These are phyloP conservation scores for Kluyveromyces aestuarii DNA, from an alignment of 805 yeast species.

Conservation along the genomic window DNA sequence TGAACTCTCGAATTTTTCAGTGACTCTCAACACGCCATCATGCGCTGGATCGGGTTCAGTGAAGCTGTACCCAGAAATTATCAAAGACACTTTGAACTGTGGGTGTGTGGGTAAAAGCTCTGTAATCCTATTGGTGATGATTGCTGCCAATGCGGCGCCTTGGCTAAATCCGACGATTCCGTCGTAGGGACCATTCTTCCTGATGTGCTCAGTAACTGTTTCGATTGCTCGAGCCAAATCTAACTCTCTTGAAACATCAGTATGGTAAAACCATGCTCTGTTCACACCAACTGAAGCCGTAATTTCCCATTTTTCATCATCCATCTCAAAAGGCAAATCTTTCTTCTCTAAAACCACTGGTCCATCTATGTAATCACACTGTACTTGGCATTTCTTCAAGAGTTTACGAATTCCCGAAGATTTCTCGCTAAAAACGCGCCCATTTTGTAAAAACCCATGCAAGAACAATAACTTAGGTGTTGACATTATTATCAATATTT, in stretches of 20 bases:
- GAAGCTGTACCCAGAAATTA: constrained; percentile 61
- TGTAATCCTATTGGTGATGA: constrained; percentile 51
- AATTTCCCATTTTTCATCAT: constrained; percentile 41
- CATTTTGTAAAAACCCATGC: constrained; percentile 87
- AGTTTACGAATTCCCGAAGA: constrained; percentile 82
- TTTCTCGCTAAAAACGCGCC: constrained; percentile 75
- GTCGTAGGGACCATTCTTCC: constrained; percentile 69
- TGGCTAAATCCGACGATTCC: constrained; percentile 91
- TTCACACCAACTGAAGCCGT: constrained; percentile 38
- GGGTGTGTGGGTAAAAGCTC: constrained; percentile 39
- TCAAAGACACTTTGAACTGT: constrained; percentile 58
- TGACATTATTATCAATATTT: constrained; percentile 11
- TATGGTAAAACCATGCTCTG: constrained; percentile 72
- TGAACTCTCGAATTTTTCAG: constrained; percentile 26
- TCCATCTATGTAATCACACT: constrained; percentile 70
- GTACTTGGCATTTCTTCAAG: constrained; percentile 53
- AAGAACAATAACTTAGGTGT: constrained; percentile 59
- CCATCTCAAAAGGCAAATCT: constrained; percentile 67
- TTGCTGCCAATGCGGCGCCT: constrained; percentile 83
- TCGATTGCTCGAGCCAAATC: constrained; percentile 45
- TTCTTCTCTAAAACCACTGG: constrained; percentile 57
- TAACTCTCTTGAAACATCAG: constrained; percentile 37
- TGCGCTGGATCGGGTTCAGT: constrained; percentile 32
- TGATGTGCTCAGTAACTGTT: constrained; percentile 40
- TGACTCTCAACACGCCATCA: constrained; percentile 28